Percentiles rank a stretch among this genome's conserved stretches.
Evolutionary conservation across 495 filamentous ascomycete species (phyloP).

Genomic region (Aspergillus cristatus): DNA sequence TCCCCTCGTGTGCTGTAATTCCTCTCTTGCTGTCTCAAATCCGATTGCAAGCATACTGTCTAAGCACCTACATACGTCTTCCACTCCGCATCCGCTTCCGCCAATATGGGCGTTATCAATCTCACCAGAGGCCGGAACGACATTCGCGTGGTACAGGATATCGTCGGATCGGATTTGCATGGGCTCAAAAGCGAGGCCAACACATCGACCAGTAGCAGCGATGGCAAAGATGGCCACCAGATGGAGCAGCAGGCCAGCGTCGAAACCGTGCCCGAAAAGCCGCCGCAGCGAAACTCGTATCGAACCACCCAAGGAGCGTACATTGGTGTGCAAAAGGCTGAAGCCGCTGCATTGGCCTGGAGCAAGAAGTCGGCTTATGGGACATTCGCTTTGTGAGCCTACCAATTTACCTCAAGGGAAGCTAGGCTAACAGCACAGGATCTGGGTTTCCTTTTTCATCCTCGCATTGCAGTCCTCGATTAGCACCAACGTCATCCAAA

Average conservation of each 20-base stretch:
- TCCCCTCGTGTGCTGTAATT: too few species aligned
- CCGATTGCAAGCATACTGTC: too few species aligned
- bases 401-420: slow-evolving; percentile 12
- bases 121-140: slow-evolving; percentile 30
- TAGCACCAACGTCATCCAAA: slow-evolving; percentile 25
- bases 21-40: too few species aligned
- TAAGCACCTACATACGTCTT: too few species aligned
- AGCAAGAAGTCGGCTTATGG: slow-evolving; percentile 18
- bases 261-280: too few species aligned
- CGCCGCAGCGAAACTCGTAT: background rate
- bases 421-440: slow-evolving; percentile 12
- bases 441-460: slow-evolving; percentile 37
- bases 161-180: slow-evolving; percentile 3
- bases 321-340: slow-evolving; percentile 31
- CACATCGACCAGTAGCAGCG: background rate
- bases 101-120: slow-evolving; percentile 6
- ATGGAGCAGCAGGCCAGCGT: too few species aligned
- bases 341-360: slow-evolving; percentile 37
- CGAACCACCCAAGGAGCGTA: slow-evolving; percentile 18
- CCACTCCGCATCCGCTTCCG: too few species aligned
- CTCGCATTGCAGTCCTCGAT: slow-evolving; percentile 31
- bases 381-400: slow-evolving; percentile 32
- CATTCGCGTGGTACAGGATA: slow-evolving; percentile 28
- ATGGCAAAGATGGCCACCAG: background rate
- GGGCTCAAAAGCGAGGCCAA: slow-evolving; percentile 3